These are phyloP conservation scores for Diutina sp. DNA, from an alignment of 1,139 yeast genomes.

Conservation along the genomic window DNA sequence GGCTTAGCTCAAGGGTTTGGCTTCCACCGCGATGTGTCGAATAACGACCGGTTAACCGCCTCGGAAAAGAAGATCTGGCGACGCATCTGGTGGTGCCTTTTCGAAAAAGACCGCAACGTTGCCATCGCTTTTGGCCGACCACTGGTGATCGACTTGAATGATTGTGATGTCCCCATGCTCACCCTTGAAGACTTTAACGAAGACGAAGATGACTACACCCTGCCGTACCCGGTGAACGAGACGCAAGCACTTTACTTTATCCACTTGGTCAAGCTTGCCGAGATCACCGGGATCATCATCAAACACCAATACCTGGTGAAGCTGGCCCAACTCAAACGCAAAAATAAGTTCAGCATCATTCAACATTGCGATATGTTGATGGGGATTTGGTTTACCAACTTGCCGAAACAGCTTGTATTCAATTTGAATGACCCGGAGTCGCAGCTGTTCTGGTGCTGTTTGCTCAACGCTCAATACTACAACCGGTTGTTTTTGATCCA, in stretches of 20 bases:
- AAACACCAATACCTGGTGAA: conserved; percentile 64
- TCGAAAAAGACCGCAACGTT: conserved; percentile 57
- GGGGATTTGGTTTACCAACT: conserved; percentile 66
- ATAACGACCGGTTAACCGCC: conserved; percentile 16
- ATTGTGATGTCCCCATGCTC: conserved; percentile 70
- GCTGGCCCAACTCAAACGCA: conserved; percentile 40
- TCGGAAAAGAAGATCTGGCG: conserved; percentile 49
- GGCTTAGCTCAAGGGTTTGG: conserved; percentile 74
- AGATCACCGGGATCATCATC: conserved; percentile 60
- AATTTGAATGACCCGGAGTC: conserved; percentile 41
- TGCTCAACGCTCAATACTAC: conserved; percentile 62
- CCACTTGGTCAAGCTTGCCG: conserved; percentile 55
- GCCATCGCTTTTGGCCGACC: conserved; percentile 78
- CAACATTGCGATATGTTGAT: conserved; percentile 69
- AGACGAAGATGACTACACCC: conserved; percentile 26
- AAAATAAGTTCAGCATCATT: conserved; percentile 41
- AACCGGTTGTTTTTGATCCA: conserved; percentile 61
- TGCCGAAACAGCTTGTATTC: conserved; percentile 56
- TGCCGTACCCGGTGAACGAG: conserved; percentile 34
- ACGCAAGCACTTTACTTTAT: conserved; percentile 46
- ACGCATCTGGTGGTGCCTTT: conserved; percentile 72
- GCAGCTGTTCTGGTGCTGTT: conserved; percentile 45
- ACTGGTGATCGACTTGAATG: conserved; percentile 53
- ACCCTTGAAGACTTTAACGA: conserved; percentile 52
- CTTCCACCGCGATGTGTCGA: conserved; percentile 43